Evolutionary conservation across 208 protist species (phyloP), one percentile per base, ranked within the genome.

Genomic region (Wallacemonas sp.): DNA sequence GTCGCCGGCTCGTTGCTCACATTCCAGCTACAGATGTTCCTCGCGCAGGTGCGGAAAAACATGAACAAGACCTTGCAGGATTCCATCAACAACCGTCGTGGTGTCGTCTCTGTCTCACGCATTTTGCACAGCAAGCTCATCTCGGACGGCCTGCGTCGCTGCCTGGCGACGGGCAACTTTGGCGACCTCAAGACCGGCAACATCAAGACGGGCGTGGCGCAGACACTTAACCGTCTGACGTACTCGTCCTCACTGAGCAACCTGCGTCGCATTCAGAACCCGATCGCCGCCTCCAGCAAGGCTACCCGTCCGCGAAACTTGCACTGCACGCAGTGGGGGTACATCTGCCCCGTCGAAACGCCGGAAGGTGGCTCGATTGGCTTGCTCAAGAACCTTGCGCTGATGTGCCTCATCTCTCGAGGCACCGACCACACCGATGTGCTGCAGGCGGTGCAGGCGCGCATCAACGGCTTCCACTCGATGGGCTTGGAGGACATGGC

Each of bases 291-390:
- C n/a, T 75, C 99, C 13, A 98, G 98, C 62, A 99, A 99, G 91
- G 98, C 99, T 84, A 99, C 98, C 5, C 85, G 98, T 3, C 98
- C 97, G 30, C 83, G 87, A 45, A 83, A 85, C 53, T 71, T 99
- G 50, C 98, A 99, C 71, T 92, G 97, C 9, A 99, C 97, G 19
- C 98, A 99, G 74, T 99, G 97, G 94, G 99, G 99, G 55, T 99
- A 99, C 86, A 85, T 99, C 15, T 99, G 99, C 78, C 99, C 99
- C 3, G 93, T 95, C 22, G 99, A 99, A 72, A 99, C 98, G 12
- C 98, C 99, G 3, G 98, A 99, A 81, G 97, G 97, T 39, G 98
- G 99, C 53, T 90, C 87, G 15, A 99, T 98, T 66, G 99, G 99
- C 38, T 79, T 99, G 1, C 97, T 99, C 8, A 99, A 99, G 83